A percentile compares a stretch with the other conserved stretches of the same genome.
These are phyloP conservation scores for Uncinocarpus reesii DNA, from an alignment of 2,329 filamentous ascomycete species.

Conservation along the genomic window DNA sequence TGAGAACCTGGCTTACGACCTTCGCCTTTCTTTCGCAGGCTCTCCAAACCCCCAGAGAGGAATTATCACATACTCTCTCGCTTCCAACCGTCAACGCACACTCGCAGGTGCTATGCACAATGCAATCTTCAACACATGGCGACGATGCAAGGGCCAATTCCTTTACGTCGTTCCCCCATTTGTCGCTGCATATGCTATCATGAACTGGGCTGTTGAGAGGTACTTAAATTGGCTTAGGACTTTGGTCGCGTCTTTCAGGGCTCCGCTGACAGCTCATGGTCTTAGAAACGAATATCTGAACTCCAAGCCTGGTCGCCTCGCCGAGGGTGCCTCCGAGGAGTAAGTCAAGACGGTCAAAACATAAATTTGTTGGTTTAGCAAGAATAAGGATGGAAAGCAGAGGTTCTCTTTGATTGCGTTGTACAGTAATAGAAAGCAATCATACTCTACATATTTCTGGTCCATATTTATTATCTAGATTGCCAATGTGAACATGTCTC, in stretches of 20 bases:
- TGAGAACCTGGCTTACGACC: not conserved
- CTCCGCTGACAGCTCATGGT: conserved; percentile 3
- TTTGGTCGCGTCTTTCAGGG: not conserved
- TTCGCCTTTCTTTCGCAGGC: conserved; percentile 4
- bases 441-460: conserved; percentile 10
- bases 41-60: conserved; percentile 43
- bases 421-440: conserved; percentile 38
- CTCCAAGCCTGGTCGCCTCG: conserved; percentile 39
- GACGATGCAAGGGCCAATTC: conserved; percentile 74
- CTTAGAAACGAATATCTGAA: conserved; percentile 43
- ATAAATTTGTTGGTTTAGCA: conserved; percentile 1
- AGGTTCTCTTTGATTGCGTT: conserved; percentile 23
- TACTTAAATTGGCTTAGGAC: conserved; percentile 39
- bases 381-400: not conserved
- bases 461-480: not conserved
- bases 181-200: conserved; percentile 64
- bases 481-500: too few relatives aligned
- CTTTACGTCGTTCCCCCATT: conserved; percentile 80
- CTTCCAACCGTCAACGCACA: conserved; percentile 80
- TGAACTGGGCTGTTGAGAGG: conserved; percentile 89
- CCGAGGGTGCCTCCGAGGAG: conserved; percentile 28
- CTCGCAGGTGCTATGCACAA: conserved; percentile 66
- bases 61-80: conserved; percentile 61
- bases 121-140: conserved; percentile 91
- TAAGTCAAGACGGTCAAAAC: conserved; percentile 11